Conservation (phyloP, 2,329 filamentous ascomycete genomes). For the Fusarium aywerte region DNA sequence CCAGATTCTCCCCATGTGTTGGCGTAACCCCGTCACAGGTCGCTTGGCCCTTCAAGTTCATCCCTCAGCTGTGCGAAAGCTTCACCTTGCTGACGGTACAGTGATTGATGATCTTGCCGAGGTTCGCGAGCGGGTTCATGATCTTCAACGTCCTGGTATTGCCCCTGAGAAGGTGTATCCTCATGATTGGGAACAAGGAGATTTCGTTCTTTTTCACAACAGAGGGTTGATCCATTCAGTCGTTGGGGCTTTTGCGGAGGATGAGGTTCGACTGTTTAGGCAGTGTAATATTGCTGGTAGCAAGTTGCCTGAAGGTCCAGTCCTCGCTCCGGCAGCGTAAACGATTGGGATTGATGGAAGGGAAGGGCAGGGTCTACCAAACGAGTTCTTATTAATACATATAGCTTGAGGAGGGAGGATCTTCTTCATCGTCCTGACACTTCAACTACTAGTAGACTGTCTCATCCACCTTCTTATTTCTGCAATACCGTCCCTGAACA, state of each 20-base stretch:
- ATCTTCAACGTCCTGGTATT: constrained; percentile 77
- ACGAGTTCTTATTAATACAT: neutral
- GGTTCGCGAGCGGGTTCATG: constrained; percentile 75
- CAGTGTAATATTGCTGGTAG: constrained; percentile 84
- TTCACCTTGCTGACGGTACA: constrained; percentile 73
- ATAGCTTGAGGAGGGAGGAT: neutral
- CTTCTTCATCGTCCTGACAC: neutral
- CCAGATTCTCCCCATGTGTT: constrained; percentile 79
- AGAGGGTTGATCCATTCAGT: constrained; percentile 79
- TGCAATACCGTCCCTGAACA: constrained; percentile 45
- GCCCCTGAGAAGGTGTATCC: constrained; percentile 74
- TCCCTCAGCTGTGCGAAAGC: constrained; percentile 74
- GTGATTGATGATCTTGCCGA: constrained; percentile 74
- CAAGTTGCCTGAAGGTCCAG: constrained; percentile 63
- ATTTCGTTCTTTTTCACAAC: constrained; percentile 83
- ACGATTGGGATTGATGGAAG: accelerated
- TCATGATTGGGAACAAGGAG: constrained; percentile 81
- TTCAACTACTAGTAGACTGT: neutral
- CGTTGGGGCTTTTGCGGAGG: constrained; percentile 76
- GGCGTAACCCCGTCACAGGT: constrained; percentile 79
- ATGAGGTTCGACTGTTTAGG: constrained; percentile 79
- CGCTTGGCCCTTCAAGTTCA: constrained; percentile 78
- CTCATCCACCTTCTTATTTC: constrained; percentile 36
- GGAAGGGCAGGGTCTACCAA: neutral
- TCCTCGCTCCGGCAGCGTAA: neutral